phyloP scores from a whole-genome alignment of 2,329 filamentous ascomycete genomes.

The Cordyceps cicadae region DNA sequence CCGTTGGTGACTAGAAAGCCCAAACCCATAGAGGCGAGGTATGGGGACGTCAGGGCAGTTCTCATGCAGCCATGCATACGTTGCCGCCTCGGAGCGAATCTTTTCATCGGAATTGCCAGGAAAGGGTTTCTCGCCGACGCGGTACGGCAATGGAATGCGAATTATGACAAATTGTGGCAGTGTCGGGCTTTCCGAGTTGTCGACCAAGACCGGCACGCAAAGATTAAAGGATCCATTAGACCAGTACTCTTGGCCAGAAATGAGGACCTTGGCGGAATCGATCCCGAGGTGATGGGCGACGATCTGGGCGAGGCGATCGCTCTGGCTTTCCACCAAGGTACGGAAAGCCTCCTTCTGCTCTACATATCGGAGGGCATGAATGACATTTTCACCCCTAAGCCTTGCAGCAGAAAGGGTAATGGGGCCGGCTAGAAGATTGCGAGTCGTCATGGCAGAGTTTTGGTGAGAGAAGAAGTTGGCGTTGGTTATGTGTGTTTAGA shows the following conservation, averaged over 20 bases:
- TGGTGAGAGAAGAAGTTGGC: no score
- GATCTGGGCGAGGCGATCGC: slow-evolving; percentile 6
- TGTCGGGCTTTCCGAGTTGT: not conserved
- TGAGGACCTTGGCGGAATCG: not conserved
- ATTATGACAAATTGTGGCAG: slow-evolving; percentile 14
- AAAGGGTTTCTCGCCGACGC: slow-evolving; percentile 26
- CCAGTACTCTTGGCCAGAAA: slow-evolving; percentile 14
- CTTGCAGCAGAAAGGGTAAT: slow-evolving; percentile 12
- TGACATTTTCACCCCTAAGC: slow-evolving; percentile 9
- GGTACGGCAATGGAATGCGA: slow-evolving; percentile 26
- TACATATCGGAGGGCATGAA: slow-evolving; percentile 12
- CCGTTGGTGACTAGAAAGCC: slow-evolving; percentile 9
- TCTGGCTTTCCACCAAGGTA: not conserved
- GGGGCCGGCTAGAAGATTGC: slow-evolving; percentile 15
- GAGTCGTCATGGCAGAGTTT: slow-evolving; percentile 11
- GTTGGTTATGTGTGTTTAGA: no score
- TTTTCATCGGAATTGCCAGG: slow-evolving; percentile 34
- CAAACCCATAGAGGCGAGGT: slow-evolving; percentile 19
- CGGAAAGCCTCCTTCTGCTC: slow-evolving; percentile 10
- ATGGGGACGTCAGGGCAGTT: slow-evolving; percentile 29
- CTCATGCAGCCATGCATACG: slow-evolving; percentile 30
- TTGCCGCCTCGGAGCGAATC: slow-evolving; percentile 29
- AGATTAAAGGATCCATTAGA: slow-evolving; percentile 28
- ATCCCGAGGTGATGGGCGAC: slow-evolving; percentile 2
- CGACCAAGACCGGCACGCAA: slow-evolving; percentile 18